Base-by-base conservation (phyloP, 164 flowering plant species). In the Dillenia turbinata region DNA sequence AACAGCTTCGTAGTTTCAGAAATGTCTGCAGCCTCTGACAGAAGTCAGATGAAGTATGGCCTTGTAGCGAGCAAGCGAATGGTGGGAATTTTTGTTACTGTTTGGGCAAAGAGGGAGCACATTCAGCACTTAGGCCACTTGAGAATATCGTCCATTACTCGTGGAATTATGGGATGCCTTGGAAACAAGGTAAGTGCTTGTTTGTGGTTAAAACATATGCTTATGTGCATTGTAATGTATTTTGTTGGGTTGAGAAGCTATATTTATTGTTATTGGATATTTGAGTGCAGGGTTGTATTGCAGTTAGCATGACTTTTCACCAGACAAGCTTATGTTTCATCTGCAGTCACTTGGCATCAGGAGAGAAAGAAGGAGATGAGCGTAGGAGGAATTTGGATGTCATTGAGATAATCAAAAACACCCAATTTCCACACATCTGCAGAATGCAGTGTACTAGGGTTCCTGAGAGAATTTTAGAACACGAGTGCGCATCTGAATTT, bases 331-430 rank as follows among this genome's bases (percentile, higher is more conserved):
- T 90, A 64, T 90, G 97, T 69, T 88, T 90, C 53, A 66, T 90
- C 16, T 86, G 95, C 81, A 83, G 92, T 65, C 97, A 90, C 70
- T 75, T 90, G 71, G 92, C 97, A 13, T 90, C 97, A 0, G 97
- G 97, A 12, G 93, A 90, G 78, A 86, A 81, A 71, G 95, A 88
- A 71, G 97, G 97, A 1, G 95, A 90, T 58, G 95, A 88, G 75
- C 80, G 81, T 16, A 64, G 89, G 63, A 81, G 97, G 60, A 90
- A 90, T 58, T 69, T 63, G 11, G 95, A 90, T 61, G 97, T 88
- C 11, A 69, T 79, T 6, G 95, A 90, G 69, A 90, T 82, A 60
- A 73, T 90, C 14, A 88, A 75, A 44, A 81, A 67, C 68, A 88
- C 92, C n/a, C 88, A 82, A 60, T 88, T 88, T 59, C 79, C 79